Conservation (phyloP, 1,139 yeast species). For the Geotrichum histeridarum region DNA sequence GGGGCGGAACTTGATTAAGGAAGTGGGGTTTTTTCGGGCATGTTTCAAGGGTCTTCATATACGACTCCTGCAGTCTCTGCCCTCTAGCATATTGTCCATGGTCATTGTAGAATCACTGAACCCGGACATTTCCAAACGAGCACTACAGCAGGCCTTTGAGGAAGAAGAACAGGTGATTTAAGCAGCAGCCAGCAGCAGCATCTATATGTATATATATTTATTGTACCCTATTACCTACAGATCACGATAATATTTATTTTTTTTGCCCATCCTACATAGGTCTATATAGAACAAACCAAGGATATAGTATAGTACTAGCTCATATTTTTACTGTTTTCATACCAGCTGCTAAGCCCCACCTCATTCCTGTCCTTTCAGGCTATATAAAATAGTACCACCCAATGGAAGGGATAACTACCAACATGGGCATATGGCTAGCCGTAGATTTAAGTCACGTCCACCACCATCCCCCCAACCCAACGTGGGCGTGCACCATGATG, state of each 20-base stretch:
- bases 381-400: too few relatives aligned
- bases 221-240: not conserved
- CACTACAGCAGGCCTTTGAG: not conserved
- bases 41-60: conserved; percentile 39
- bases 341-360: too few relatives aligned
- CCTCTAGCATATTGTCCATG: conserved; percentile 41
- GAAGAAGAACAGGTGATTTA: conserved; percentile 13
- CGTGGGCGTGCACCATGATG: too few relatives aligned
- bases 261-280: not conserved
- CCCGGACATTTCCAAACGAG: conserved; percentile 31
- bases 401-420: too few relatives aligned
- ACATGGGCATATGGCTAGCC: too few relatives aligned
- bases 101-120: conserved; percentile 40
- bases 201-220: not conserved
- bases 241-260: not conserved
- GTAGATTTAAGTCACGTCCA: too few relatives aligned
- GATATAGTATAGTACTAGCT: too few relatives aligned
- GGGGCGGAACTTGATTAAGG: conserved; percentile 37
- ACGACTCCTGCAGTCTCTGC: conserved; percentile 39
- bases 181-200: not conserved
- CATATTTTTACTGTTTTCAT: too few relatives aligned
- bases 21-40: conserved; percentile 39
- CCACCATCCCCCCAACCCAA: too few relatives aligned
- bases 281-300: too few relatives aligned
- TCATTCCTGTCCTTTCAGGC: too few relatives aligned